Conservation (phyloP, 257 asterid species). For the Nicotiana benthamiana region DNA sequence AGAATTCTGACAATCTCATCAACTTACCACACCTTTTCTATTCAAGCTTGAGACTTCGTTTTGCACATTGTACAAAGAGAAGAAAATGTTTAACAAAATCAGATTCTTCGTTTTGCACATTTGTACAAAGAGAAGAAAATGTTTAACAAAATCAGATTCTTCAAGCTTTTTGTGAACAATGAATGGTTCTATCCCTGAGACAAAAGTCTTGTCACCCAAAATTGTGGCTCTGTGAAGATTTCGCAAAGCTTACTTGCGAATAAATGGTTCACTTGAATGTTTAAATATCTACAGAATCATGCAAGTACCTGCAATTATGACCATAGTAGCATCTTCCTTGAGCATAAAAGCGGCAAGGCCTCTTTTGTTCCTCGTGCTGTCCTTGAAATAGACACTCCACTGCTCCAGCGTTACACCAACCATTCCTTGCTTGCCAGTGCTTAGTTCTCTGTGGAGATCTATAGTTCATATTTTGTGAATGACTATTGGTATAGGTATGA, state of each 20-base stretch:
- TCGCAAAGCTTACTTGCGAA: background rate
- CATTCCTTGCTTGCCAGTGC: background rate
- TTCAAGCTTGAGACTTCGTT: background rate
- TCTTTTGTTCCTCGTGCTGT: constrained; percentile 14
- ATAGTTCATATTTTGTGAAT: constrained; percentile 1
- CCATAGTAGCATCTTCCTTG: constrained; percentile 66
- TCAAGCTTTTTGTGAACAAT: background rate
- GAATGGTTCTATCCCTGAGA: background rate
- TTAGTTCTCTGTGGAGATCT: constrained; percentile 5
- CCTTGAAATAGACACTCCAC: constrained; percentile 10
- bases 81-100: background rate
- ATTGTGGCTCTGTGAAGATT: background rate
- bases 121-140: background rate
- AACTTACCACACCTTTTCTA: background rate
- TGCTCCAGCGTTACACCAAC: constrained; percentile 1
- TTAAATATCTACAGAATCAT: constrained; percentile 9
- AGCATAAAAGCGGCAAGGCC: constrained; percentile 40
- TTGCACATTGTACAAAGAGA: background rate
- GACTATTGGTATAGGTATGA: background rate
- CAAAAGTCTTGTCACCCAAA: background rate
- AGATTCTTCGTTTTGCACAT: background rate
- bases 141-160: background rate
- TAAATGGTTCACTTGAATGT: constrained; percentile 1
- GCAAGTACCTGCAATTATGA: constrained; percentile 50
- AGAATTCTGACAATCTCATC: background rate